Base-by-base conservation (phyloP, 2,329 filamentous ascomycete genomes). In the Clonostachys chloroleuca region DNA sequence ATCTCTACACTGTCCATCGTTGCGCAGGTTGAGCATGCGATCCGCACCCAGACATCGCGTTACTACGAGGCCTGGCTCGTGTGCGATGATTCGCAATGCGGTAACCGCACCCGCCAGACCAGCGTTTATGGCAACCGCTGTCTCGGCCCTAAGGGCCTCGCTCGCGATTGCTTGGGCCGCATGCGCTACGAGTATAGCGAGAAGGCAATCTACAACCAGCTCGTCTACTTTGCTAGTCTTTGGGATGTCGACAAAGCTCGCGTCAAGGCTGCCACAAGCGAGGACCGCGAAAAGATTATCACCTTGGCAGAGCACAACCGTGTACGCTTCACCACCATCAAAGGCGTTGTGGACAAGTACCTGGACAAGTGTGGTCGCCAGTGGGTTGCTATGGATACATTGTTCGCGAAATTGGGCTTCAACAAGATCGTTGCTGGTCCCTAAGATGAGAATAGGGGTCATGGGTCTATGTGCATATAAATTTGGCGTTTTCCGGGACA, bases 1-100 rank as follows among this genome's bases (percentile, higher is more conserved):
- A 79, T 96, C 40, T 66, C 83, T 1, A 87, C 81, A 6, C 71
- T 96, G 12, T 86, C 84, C 9, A 72, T 97, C 43, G 81, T 95
- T 10, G 88, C 92, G 2, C 94, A 99, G 65, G 75, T 97, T 6
- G 94, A 99, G 63, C 78, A 83, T 47, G 86, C 92, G 50, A 84
- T 97, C 54, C 86, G 94, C 43, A 72, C 78, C 34, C 82, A 91
- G 56, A 88, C 89, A 7, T 78, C 87, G 10, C 81, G 81, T 43
- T 99, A 99, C 74, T 97, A 99, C 66, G 88, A 95, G 60, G 91
- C 84, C 50, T 95, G 89, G 85, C 80, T 99, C 6, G 77, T 89
- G 37, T 99, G 94, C 66, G 88, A 96, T 64, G 94, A 99, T 64
- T 73, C 88, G 3, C 84, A 88, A 34, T 99, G 94, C 66, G 87